A percentile compares a stretch with the other conserved stretches of the same genome.
These are phyloP conservation scores for Roridomyces roridus DNA, from an alignment of 768 basidiomycete genomes.

Conservation along the genomic window DNA sequence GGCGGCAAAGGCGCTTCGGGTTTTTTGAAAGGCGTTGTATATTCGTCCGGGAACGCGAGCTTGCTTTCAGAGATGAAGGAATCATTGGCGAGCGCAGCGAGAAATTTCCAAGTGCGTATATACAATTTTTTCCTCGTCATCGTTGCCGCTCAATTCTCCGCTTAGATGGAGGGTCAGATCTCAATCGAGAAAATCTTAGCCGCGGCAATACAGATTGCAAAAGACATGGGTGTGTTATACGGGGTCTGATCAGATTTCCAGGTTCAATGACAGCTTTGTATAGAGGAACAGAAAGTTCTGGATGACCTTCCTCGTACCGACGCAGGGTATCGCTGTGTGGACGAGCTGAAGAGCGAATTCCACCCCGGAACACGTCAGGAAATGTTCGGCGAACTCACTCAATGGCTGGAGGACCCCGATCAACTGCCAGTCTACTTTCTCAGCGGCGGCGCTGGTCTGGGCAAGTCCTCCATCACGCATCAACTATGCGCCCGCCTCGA, in stretches of 20 bases:
- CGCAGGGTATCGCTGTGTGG: constrained; percentile 5
- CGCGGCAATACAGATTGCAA: no score
- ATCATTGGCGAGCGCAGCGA: not conserved
- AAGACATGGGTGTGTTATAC: no score
- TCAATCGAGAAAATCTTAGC: not conserved
- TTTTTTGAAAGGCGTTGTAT: not conserved
- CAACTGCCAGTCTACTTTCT: not conserved
- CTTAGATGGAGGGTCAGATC: no score
- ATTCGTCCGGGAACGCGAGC: not conserved
- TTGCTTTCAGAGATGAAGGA: constrained; percentile 3
- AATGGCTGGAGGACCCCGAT: not conserved
- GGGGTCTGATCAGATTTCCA: no score
- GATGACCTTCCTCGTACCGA: not conserved
- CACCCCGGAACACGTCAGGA: not conserved
- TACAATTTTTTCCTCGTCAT: no score
- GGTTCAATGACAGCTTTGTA: no score
- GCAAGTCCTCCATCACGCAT: constrained; percentile 9
- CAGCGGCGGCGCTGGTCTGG: constrained; percentile 1
- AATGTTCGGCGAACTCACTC: not conserved
- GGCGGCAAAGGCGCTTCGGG: not conserved
- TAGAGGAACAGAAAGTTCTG: not conserved
- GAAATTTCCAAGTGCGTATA: not conserved
- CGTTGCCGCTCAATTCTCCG: no score
- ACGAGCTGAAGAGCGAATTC: constrained; percentile 7
- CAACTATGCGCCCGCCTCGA: constrained; percentile 1